Evolutionary conservation across 257 asterid species (phyloP), one percentile per base, ranked within the genome.

Genomic region (Ilex asprella): DNA sequence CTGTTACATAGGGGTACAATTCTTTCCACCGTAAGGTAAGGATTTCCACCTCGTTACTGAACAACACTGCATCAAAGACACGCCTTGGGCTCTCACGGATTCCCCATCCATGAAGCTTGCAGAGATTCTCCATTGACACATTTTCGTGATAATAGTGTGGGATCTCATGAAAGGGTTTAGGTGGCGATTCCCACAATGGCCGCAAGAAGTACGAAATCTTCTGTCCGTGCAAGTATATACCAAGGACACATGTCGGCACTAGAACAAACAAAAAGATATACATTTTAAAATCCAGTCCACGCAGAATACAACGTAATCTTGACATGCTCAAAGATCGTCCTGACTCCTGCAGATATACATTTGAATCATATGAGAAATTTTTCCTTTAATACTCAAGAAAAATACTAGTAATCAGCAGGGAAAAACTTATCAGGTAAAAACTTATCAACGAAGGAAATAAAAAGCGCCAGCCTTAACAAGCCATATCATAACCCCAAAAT

Each of bases 41-140:
- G 46, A 88, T 67, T 68, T 88, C 96, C 29, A 85, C 58, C 76
- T 88, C 96, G 3, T 88, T 88, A 77, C 87, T 88, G 74, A 88
- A 88, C 69, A 88, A 53, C 16, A 88, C 95, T 7, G 92, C 95
- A 69, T 88, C 96, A 68, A 73, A 88, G 53, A 88, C 92, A 53
- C 95, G 95, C 78, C 96, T 76, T 6, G 96, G 96, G 57, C 75
- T 81, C 71, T 86, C 92, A 2, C 96, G 86, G 5, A 82, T 70
- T 49, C 86, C 84, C 96, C 95, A 88, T 30, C 95, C 95, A 6
- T 88, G 96, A 75, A 88, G 96, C 61, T 67, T 80, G 57, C 96
- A 88, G 0, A 85, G 85, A 66, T 82, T 78, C 60, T 76, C 88
- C 95, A 88, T 88, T 0, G 96, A 79, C 47, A 83, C 90, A 44